Base-by-base conservation (phyloP, 176 grass and related monocot genomes). In the Aegilops tauschii region DNA sequence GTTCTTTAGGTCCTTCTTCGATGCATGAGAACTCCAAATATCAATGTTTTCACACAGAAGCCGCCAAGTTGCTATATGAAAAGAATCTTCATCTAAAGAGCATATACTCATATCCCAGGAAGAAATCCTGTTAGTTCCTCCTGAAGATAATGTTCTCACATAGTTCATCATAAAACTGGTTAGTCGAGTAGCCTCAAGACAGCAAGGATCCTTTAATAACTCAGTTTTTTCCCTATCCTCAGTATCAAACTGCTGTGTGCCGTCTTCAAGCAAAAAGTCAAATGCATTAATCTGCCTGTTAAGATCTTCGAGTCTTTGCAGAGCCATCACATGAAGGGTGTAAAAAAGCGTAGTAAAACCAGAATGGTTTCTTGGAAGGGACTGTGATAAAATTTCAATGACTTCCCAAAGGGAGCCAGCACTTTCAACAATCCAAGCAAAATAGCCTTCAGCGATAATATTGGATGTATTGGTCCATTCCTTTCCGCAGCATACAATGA, bases 1-100 rank as follows among this genome's bases (percentile, higher is more conserved):
- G 45, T 49, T 85, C 62, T 90, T 94, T 72, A 98, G 75, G 89
- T 90, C 81, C 87, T 94, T 92, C 64, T 86, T 94, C 80, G 92
- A 90, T 39, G 87, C 90, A 94, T 96, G 88, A 40, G 82, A 34
- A 82, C 82, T 84, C 97, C 97, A 98, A 85, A 96, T 82, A 86
- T 98, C 92, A 88, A 98, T 90, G 85, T 98, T 96, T 62, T 82
- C 86, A 86, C 92, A 94, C 21, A 98, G 86, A 86, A 94, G 86
- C 58, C 20, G 69, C 97, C 97, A 98, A 90, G 95, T 85, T 91
- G 83, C 87, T 88, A 84, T 54, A 69, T 85, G 79, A 73, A 98
- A 87, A 73, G 87, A 94, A 67, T 35, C 78, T 82, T 87, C 80
- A 91, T 94, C 75, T 76, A 91, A 89, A 37, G 90, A 98, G 79